A percentile compares a stretch with the other conserved stretches of the same genome.
These are phyloP conservation scores for Aspergillus flavus DNA, from an alignment of 2,329 filamentous ascomycete genomes.

Conservation along the genomic window DNA sequence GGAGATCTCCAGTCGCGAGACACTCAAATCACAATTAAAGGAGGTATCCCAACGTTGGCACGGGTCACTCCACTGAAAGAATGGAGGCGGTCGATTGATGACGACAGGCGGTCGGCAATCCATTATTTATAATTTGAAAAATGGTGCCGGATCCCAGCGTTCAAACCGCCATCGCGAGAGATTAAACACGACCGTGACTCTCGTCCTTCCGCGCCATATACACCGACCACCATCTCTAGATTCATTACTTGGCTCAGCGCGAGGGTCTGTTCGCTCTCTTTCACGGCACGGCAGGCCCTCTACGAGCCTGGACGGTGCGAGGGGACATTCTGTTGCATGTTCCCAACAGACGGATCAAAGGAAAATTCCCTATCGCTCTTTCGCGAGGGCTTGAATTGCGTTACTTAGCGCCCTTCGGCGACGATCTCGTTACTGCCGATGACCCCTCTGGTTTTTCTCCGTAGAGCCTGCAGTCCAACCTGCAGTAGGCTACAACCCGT, in stretches of 20 bases:
- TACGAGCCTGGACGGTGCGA: neutral
- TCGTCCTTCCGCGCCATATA: neutral
- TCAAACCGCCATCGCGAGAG: neutral
- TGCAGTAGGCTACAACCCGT: conserved; percentile 36
- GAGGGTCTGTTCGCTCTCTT: neutral
- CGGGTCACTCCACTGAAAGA: neutral
- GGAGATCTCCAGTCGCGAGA: neutral
- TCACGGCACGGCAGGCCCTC: neutral
- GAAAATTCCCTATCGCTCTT: conserved; percentile 6
- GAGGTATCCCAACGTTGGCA: neutral
- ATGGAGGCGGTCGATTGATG: conserved; percentile 8
- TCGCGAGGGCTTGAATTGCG: conserved; percentile 22
- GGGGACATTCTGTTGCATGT: neutral
- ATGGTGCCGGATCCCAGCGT: neutral
- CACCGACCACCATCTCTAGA: neutral
- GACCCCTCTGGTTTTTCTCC: conserved; percentile 31
- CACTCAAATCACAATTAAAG: neutral
- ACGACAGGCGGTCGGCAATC: conserved; percentile 14
- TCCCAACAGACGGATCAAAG: neutral
- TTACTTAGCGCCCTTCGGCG: conserved; percentile 21
- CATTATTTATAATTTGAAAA: conserved; percentile 1
- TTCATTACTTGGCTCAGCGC: neutral
- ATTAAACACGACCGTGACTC: neutral
- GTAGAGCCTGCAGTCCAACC: conserved; percentile 37
- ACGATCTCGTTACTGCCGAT: conserved; percentile 31